Evolutionary conservation across 768 basidiomycete genomes (phyloP).

Genomic region (Pleurotus ostreatus): DNA sequence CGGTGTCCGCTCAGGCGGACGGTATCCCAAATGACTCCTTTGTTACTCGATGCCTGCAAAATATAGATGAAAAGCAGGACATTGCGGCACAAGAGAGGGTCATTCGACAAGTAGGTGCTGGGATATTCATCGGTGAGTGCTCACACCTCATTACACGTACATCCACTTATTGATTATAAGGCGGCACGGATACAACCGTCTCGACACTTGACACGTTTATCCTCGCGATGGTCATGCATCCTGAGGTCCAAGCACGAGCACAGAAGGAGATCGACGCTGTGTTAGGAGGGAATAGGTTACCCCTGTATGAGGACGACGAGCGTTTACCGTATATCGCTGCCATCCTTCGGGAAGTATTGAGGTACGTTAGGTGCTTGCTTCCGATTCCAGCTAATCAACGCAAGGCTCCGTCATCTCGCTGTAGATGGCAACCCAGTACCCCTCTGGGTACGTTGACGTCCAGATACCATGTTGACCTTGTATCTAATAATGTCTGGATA

Average conservation of each 20-base stretch:
- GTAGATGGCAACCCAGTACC: conserved; percentile 26
- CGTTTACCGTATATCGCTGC: conserved; percentile 30
- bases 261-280: conserved; percentile 34
- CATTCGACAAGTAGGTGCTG: conserved; percentile 1
- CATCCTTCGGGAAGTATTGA: conserved; percentile 28
- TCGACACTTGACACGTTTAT: conserved; percentile 28
- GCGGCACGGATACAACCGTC: conserved; percentile 31
- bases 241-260: conserved; percentile 27
- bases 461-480: conserved; percentile 4
- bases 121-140: conserved; percentile 1
- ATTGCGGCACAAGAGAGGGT: neutral
- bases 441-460: conserved; percentile 25
- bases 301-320: conserved; percentile 25
- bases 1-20: neutral
- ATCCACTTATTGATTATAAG: conserved; percentile 7
- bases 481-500: neutral
- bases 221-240: conserved; percentile 31
- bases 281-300: conserved; percentile 27
- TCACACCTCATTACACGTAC: neutral
- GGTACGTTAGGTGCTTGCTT: neutral
- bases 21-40: conserved; percentile 10
- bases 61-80: neutral
- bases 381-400: neutral
- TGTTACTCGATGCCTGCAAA: neutral
- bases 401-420: neutral